Evolutionary conservation across 2,329 filamentous ascomycete genomes (phyloP), one percentile per base, ranked within the genome.

Genomic region (Microcera coccophila): DNA sequence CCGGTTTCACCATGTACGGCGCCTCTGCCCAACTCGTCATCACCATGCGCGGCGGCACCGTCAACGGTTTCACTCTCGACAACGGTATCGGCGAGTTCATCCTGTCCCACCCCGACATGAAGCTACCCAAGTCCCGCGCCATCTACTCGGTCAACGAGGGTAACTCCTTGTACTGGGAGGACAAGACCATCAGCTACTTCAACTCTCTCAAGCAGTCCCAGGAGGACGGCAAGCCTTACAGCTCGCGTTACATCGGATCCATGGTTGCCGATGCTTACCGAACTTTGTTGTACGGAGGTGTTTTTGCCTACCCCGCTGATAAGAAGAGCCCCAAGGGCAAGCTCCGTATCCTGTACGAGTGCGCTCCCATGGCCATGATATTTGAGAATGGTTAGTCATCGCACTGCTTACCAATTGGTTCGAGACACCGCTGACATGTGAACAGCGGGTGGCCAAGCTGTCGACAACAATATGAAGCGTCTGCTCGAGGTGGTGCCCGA

Each of bases 1-100:
- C 88, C 17, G 93, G 93, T n/a, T 98, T 98, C 78, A 98, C 93
- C 69, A 98, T 98, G 93, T 98, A 98, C 71, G 93, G 93, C 62
- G 93, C 93, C 56, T 96, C 90, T 3, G 84, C 93, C 4, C 91
- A 97, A 73, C 78, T 98, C 35, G 93, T 98, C 60, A 86, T 98
- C 63, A 98, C 93, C 56, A 96, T 97, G 90, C 87, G 85, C 70
- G 88, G 84, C 54, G 87, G 90, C 52, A 79, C 72, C 49, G 93
- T 98, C 69, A 96, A 97, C 70, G 93, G 93, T 60, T 98, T 98
- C 77, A 98, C 93, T 19, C 82, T 98, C 60, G 93, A 98, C 73
- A 94, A 87, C 67, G 87, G 90, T 15, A 82, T 98, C 38, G 93
- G 93, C 71, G 93, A 98, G 76, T 98, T 98, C 75, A 98, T 98